Base-by-base conservation (phyloP, 2,329 filamentous ascomycete genomes). In the Ascochyta pisi region DNA sequence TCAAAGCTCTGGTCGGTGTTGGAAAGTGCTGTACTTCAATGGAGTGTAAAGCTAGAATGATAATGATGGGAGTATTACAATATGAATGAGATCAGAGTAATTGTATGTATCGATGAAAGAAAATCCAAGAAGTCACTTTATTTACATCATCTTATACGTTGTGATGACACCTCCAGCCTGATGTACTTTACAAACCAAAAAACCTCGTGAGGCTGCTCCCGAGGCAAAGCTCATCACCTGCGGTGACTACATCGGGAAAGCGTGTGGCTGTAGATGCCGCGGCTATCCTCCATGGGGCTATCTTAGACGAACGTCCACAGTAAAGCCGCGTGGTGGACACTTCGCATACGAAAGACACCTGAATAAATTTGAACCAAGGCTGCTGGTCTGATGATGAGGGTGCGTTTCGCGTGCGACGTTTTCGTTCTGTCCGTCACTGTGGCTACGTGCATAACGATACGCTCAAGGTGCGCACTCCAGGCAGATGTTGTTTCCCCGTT, bases 171-270 rank as follows among this genome's bases (percentile, higher is more conserved):
- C 22, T 15, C 24, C 37, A 39, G 38, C 31, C 19, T 35, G 16
- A 37, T 23, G n/a, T 22, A 13, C 19, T 23, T 24, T 23, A 5
- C 10, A 7, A 22, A 8, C 15, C 33, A 16, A 16, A 12, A 31
- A 35, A 16, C 16, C 15, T 23, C 6, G 22, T 39, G 38, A 56
- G 47, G 46, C 53, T 56, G 31, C 37, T 46, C 22, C 26, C 39
- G 40, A 40, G 35, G 52, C 40, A 27, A 16, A 22, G 24, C 39
- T 35, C 27, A 24, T 23, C 26, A 29, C 9, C 42, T 56, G 53
- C 47, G 53, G 53, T 56, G 53, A 56, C 53, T 31, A 33, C 3
- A 38, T 48, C 19, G 33, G 53, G 51, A 42, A 51, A 26, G 42
- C 22, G 26, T 34, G 53, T 56, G 53, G 53, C 47, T 56, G 53